A percentile compares a stretch with the other conserved stretches of the same genome.
phyloP scores from a whole-genome alignment of 2,329 filamentous ascomycete species.

The Graphilbum sp. region DNA sequence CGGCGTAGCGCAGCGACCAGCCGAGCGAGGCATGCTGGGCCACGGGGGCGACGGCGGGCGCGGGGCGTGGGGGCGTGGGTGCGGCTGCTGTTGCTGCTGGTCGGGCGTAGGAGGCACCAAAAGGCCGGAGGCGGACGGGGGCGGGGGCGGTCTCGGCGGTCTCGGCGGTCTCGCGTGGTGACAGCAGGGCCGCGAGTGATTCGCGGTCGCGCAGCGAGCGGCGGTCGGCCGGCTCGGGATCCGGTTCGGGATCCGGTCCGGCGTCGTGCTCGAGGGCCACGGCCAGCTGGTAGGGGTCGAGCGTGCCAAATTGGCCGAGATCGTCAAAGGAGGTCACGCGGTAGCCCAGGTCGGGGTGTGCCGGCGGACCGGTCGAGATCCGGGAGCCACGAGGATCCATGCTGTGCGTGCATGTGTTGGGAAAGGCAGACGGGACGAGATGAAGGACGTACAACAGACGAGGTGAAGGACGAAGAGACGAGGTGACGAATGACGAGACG shows the following conservation, averaged over 20 bases:
- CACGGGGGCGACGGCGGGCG: background rate
- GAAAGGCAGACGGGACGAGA: background rate
- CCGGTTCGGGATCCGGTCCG: background rate
- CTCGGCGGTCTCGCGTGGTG: conserved; percentile 7
- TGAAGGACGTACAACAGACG: too few species aligned
- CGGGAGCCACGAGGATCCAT: conserved; percentile 7
- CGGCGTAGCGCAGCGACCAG: background rate
- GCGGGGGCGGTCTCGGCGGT: background rate
- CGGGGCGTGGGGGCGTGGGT: background rate
- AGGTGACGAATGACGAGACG: too few species aligned
- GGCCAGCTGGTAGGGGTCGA: conserved; percentile 27
- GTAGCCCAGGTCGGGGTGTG: conserved; percentile 2
- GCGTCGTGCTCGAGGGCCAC: conserved; percentile 5
- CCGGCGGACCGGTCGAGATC: too few species aligned
- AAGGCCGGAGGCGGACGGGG: background rate
- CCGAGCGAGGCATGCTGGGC: background rate
- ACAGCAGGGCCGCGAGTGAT: conserved; percentile 24
- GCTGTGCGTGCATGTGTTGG: conserved; percentile 2
- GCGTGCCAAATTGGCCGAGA: conserved; percentile 23
- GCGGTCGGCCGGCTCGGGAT: background rate
- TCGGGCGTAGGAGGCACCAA: background rate
- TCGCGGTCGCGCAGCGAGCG: conserved; percentile 16
- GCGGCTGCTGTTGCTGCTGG: background rate
- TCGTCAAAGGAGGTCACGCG: conserved; percentile 16
- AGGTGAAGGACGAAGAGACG: too few species aligned